Evolutionary conservation across 2,329 filamentous ascomycete species (phyloP).

Genomic region (Cryoendolithus antarcticus): DNA sequence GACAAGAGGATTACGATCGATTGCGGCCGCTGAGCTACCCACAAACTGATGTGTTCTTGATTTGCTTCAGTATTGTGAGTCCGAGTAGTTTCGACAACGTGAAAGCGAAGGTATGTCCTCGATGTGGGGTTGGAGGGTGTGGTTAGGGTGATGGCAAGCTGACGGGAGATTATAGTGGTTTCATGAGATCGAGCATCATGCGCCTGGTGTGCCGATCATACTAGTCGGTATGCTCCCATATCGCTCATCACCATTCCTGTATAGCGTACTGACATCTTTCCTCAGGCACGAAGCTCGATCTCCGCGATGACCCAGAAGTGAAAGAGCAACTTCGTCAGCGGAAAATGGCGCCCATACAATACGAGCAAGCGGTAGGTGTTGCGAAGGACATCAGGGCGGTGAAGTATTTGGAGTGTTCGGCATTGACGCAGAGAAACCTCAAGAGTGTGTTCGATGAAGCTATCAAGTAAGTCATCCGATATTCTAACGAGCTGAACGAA

Average conservation of each 20-base stretch:
- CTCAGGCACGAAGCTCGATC: slow-evolving; percentile 73
- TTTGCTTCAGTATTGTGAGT: slow-evolving; percentile 97
- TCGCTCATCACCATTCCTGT: too few species aligned
- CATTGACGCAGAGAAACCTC: slow-evolving; percentile 86
- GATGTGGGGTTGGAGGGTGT: neutral
- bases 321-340: slow-evolving; percentile 73
- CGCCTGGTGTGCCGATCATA: slow-evolving; percentile 89
- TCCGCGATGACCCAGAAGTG: slow-evolving; percentile 77
- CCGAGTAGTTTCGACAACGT: slow-evolving; percentile 98
- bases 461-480: slow-evolving; percentile 63
- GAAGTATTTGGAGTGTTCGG: slow-evolving; percentile 97
- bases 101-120: slow-evolving; percentile 72
- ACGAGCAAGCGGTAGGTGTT: slow-evolving; percentile 77
- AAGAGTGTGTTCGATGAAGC: slow-evolving; percentile 99
- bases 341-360: slow-evolving; percentile 94
- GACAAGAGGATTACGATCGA: slow-evolving; percentile 96
- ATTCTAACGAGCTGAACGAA: neutral
- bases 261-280: too few species aligned
- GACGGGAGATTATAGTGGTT: slow-evolving; percentile 59
- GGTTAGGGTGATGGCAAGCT: neutral
- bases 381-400: slow-evolving; percentile 91
- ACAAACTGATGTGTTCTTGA: slow-evolving; percentile 95
- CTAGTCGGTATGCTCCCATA: slow-evolving; percentile 47
- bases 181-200: slow-evolving; percentile 94
- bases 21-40: slow-evolving; percentile 92